phyloP scores from a whole-genome alignment of 305 asterid genomes.

The Caryopteris hybrid region DNA sequence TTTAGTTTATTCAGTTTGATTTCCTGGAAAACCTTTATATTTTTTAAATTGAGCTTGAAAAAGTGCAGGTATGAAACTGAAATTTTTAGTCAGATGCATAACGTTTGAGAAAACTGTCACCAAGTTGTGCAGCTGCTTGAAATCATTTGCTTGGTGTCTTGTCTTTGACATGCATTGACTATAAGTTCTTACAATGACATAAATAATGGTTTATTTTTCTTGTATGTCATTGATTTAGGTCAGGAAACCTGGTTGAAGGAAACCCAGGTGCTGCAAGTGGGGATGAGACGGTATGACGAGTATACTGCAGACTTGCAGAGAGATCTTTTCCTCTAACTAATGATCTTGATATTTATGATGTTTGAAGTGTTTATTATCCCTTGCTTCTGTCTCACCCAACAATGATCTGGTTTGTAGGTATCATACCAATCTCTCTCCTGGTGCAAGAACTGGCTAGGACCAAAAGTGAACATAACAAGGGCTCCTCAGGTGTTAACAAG shows the following conservation, averaged over 20 bases:
- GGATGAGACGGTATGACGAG: constrained; percentile 86
- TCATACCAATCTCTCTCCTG: constrained; percentile 98
- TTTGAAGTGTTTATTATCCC: not conserved
- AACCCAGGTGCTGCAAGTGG: constrained; percentile 90
- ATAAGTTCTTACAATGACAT: not conserved
- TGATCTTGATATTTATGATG: not conserved
- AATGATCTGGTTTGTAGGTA: constrained; percentile 49
- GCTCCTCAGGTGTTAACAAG: constrained; percentile 80
- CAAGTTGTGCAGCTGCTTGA: constrained; percentile 11
- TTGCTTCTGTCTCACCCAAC: constrained; percentile 17
- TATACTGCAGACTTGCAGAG: constrained; percentile 10
- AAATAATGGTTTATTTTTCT: constrained; percentile 10
- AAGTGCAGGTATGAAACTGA: not conserved
- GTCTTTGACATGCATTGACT: constrained; percentile 12
- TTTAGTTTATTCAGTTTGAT: constrained; percentile 1
- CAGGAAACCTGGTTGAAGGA: constrained; percentile 94
- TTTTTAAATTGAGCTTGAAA: not conserved
- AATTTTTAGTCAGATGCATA: constrained; percentile 5
- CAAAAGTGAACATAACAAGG: constrained; percentile 92
- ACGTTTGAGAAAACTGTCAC: constrained; percentile 15
- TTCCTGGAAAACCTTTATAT: not conserved
- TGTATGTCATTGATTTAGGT: constrained; percentile 46
- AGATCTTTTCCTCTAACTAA: constrained; percentile 18
- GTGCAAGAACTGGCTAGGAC: constrained; percentile 99
- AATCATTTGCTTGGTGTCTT: constrained; percentile 4